Evolutionary conservation across 116 monocot species (phyloP), one percentile per base, ranked within the genome.

Genomic region (Iris pallida): DNA sequence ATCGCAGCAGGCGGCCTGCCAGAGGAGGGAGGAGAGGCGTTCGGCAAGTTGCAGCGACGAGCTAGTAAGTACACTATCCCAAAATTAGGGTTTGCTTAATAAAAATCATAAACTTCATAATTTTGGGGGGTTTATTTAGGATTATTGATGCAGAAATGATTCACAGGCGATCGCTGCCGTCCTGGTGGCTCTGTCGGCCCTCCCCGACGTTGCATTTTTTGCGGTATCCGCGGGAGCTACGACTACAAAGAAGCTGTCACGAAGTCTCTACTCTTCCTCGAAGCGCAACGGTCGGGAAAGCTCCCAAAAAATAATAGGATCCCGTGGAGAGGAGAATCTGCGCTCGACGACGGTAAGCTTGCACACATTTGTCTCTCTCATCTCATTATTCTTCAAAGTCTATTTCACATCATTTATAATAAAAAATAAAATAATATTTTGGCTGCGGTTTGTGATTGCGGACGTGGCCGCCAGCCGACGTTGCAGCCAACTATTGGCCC

Each of bases 201-300:
- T 54, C 30, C 54, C 66, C 6, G 54, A 67, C 18, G 30, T 13
- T 8, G 14, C 54, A n/a, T 53, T 41, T 5, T 20, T 7, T 7
- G 20, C 6, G 1, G n/a, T n/a, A n/a, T n/a, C n/a, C n/a, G 47
- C 47, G 5, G 53, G 7, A 13, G 14, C 12, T 67, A 20, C 41
- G 9, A 67, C 10, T 67, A 90, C 69, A 90, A 76, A 62, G 94
- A 94, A 1, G 94, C 88, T 1, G 63, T 95, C 5, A 78, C 79
- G 8, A 90, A 95, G 71, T 90, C 90, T 4, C 57, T 90, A 48
- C 19, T 90, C 58, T 95, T 90, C 75, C 84, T 90, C 20, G 90
- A 95, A 68, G 86, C 91, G 12, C 95, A 95, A 51, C 61, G 86
- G 20, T 91, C 91, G 0, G 95, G 95, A 45, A 95, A 86, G 82